These are phyloP conservation scores for Trichoderma endophyticum DNA, from an alignment of 2,329 filamentous ascomycete genomes.

Conservation along the genomic window DNA sequence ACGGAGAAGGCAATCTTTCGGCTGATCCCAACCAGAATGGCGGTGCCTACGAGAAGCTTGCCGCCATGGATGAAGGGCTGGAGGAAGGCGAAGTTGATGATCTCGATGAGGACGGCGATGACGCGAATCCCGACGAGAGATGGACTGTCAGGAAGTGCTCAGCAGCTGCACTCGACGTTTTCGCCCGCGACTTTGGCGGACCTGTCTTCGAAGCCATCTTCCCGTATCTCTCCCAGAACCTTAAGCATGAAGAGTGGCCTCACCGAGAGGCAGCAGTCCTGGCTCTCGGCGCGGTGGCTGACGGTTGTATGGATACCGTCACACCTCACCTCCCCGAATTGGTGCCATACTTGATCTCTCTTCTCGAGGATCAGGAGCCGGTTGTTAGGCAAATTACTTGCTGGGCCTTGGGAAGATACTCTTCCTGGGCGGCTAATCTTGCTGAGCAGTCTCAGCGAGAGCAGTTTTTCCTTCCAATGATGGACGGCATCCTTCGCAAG, in stretches of 20 bases:
- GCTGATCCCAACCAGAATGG: slow-evolving; percentile 51
- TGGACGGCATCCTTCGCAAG: slow-evolving; percentile 89
- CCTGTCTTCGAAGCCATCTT: slow-evolving; percentile 88
- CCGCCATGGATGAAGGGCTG: slow-evolving; percentile 66
- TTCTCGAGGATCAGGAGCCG: slow-evolving; percentile 80
- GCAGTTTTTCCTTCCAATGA: slow-evolving; percentile 88
- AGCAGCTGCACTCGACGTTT: slow-evolving; percentile 88
- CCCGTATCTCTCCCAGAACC: slow-evolving; percentile 85
- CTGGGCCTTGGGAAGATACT: slow-evolving; percentile 94
- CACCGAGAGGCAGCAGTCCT: slow-evolving; percentile 92
- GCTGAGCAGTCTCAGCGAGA: slow-evolving; percentile 63
- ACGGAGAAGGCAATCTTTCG: slow-evolving; percentile 49
- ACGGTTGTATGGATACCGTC: slow-evolving; percentile 88
- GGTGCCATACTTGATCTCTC: slow-evolving; percentile 82
- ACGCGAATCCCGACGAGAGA: slow-evolving; percentile 79
- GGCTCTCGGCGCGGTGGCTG: slow-evolving; percentile 88
- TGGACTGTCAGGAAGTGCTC: slow-evolving; percentile 98
- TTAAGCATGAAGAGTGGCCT: slow-evolving; percentile 86
- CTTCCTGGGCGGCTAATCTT: slow-evolving; percentile 82
- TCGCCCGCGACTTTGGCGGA: slow-evolving; percentile 84
- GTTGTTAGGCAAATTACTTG: slow-evolving; percentile 96
- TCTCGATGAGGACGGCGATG: slow-evolving; percentile 72
- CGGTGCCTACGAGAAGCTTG: slow-evolving; percentile 54
- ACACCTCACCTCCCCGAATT: slow-evolving; percentile 87
- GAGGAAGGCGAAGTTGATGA: slow-evolving; percentile 86